phyloP scores from a whole-genome alignment of 352 stramenopile genomes.

The Elongisporangium senticosum region DNA sequence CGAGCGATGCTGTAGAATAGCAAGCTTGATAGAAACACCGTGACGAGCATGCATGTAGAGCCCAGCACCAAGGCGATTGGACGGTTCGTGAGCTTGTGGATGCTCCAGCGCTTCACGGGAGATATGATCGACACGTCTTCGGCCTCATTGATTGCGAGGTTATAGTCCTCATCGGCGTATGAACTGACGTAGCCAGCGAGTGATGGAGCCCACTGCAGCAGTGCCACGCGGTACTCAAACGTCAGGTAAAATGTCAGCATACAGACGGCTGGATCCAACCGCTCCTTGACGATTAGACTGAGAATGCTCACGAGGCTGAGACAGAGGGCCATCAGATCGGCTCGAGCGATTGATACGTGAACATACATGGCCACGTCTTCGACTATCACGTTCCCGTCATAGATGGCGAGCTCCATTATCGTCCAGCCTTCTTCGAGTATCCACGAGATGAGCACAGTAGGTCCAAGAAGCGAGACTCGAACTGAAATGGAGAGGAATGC shows the following conservation, averaged over 20 bases:
- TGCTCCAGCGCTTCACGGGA: too few species aligned
- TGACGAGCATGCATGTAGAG: too few species aligned
- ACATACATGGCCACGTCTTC: constrained; percentile 10
- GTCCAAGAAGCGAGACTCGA: constrained; percentile 10
- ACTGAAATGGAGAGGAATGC: constrained; percentile 28
- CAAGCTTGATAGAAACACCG: constrained; percentile 2
- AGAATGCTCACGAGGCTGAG: constrained; percentile 21
- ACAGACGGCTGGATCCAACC: constrained; percentile 19
- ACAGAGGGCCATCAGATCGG: constrained; percentile 22
- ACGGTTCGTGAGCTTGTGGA: too few species aligned
- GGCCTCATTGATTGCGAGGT: neutral
- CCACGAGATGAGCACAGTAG: constrained; percentile 24
- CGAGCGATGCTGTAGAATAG: constrained; percentile 14
- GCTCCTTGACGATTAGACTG: constrained; percentile 17
- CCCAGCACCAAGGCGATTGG: too few species aligned
- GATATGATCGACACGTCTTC: too few species aligned
- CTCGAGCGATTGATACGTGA: constrained; percentile 25
- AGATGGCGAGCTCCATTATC: constrained; percentile 27
- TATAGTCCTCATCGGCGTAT: neutral
- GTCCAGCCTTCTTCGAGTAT: constrained; percentile 29
- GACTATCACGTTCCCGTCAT: constrained; percentile 13
- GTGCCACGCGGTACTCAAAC: neutral
- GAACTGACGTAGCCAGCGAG: neutral
- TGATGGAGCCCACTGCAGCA: neutral
- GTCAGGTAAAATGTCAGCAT: constrained; percentile 20